Conservation (phyloP, 169 alveolate genomes). For the Eimeria praecox region DNA sequence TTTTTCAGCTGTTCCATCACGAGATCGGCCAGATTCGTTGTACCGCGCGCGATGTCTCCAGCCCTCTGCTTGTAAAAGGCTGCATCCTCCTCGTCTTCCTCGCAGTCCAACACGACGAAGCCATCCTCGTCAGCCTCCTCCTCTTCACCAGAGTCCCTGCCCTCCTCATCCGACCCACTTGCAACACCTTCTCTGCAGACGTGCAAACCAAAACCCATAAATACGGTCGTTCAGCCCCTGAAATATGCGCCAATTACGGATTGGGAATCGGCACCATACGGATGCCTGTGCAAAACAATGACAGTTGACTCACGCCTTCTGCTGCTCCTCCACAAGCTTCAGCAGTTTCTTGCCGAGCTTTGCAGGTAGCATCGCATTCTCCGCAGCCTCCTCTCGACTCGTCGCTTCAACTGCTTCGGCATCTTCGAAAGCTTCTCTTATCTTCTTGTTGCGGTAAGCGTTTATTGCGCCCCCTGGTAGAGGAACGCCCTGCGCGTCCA, state of each 20-base stretch:
- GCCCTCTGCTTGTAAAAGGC: constrained; percentile 22
- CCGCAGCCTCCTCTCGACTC: constrained; percentile 2
- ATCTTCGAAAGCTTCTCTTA: constrained; percentile 19
- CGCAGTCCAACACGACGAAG: constrained; percentile 53
- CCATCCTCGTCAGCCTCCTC: constrained; percentile 69
- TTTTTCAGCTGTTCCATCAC: constrained; percentile 51
- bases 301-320: background rate
- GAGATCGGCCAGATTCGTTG: constrained; percentile 34
- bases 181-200: constrained; percentile 20
- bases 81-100: constrained; percentile 53
- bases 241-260: no score
- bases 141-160: background rate
- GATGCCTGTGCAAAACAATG: background rate
- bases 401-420: constrained; percentile 10
- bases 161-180: background rate
- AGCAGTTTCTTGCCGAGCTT: constrained; percentile 72
- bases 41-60: background rate
- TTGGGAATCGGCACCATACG: no score
- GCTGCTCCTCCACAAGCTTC: constrained; percentile 78
- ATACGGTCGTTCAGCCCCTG: background rate
- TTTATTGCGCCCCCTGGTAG: constrained; percentile 25
- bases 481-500: constrained; percentile 59
- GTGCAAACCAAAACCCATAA: background rate
- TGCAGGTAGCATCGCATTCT: constrained; percentile 49
- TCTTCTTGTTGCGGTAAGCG: background rate